Evolutionary conservation across 2,329 filamentous ascomycete species (phyloP).

Genomic region (Pestalotiopsis sp.): DNA sequence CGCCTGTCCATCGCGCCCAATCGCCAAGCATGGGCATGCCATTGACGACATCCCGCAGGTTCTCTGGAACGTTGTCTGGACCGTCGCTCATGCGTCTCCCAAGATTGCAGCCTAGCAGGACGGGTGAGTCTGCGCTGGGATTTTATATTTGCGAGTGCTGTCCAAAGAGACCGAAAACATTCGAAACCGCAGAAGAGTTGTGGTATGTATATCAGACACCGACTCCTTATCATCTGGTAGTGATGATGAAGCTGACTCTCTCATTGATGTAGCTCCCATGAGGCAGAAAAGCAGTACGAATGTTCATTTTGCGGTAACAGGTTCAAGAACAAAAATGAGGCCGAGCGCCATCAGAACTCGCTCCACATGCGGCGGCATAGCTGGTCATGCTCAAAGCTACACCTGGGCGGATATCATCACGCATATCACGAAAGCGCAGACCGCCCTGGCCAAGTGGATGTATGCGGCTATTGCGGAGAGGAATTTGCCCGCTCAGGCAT

Average conservation of each 20-base stretch:
- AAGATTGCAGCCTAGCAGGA: neutral
- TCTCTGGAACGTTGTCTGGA: neutral
- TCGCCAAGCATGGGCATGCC: neutral
- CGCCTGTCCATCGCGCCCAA: neutral
- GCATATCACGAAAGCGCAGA: slow-evolving; percentile 84
- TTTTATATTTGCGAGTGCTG: slow-evolving; percentile 76
- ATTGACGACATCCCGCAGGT: neutral
- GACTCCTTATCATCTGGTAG: neutral
- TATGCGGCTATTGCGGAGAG: slow-evolving; percentile 93
- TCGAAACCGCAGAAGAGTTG: slow-evolving; percentile 81
- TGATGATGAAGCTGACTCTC: neutral
- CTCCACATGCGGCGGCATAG: slow-evolving; percentile 90
- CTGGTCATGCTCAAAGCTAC: slow-evolving; percentile 91
- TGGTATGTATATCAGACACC: slow-evolving; percentile 60
- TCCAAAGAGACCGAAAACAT: slow-evolving; percentile 90
- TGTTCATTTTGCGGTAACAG: slow-evolving; percentile 91
- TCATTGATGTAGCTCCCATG: slow-evolving; percentile 58
- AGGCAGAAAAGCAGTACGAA: slow-evolving; percentile 94
- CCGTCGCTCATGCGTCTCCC: neutral
- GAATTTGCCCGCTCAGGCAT: slow-evolving; percentile 65
- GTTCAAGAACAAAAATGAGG: slow-evolving; percentile 99
- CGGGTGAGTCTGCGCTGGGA: neutral
- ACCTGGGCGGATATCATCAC: slow-evolving; percentile 65
- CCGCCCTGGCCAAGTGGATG: slow-evolving; percentile 70
- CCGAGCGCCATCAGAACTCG: slow-evolving; percentile 93